These are phyloP conservation scores for Skeletonema marinoi DNA, from an alignment of 108 stramenopile genomes.

Conservation along the genomic window DNA sequence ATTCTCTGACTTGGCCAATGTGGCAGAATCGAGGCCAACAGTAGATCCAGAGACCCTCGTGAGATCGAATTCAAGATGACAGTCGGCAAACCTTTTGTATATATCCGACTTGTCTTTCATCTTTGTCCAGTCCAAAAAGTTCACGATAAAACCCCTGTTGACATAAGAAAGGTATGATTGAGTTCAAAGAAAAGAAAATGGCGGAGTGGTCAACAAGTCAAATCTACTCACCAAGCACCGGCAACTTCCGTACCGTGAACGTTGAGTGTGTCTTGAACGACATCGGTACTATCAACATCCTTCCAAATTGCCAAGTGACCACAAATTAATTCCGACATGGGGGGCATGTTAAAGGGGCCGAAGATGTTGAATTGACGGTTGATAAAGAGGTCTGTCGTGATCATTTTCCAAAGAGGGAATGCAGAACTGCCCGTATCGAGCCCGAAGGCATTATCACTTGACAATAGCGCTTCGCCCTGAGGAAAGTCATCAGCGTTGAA, in stretches of 20 bases:
- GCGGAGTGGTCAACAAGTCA: background rate
- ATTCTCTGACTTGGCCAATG: slow-evolving; percentile 12
- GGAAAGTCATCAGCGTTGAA: slow-evolving; percentile 26
- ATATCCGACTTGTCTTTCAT: slow-evolving; percentile 37
- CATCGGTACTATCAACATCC: background rate
- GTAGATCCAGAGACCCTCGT: slow-evolving; percentile 19
- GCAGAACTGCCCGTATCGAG: slow-evolving; percentile 20
- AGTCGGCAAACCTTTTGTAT: slow-evolving; percentile 24
- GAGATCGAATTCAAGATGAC: slow-evolving; percentile 31
- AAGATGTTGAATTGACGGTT: slow-evolving; percentile 34
- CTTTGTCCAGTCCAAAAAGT: slow-evolving; percentile 38
- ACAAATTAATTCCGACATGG: slow-evolving; percentile 20
- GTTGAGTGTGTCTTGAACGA: slow-evolving; percentile 11
- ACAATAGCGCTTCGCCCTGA: slow-evolving; percentile 17
- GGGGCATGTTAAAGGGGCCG: slow-evolving; percentile 28
- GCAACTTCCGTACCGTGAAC: slow-evolving; percentile 28
- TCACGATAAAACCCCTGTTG: slow-evolving; percentile 28
- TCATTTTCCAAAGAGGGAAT: slow-evolving; percentile 31
- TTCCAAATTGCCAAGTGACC: slow-evolving; percentile 39
- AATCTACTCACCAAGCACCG: slow-evolving; percentile 2
- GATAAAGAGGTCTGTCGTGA: slow-evolving; percentile 31
- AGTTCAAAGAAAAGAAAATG: background rate
- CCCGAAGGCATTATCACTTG: slow-evolving; percentile 13
- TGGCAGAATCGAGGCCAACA: slow-evolving; percentile 10
- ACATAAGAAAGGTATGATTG: background rate